These are phyloP conservation scores for Syncephalastrum sp. DNA, from an alignment of 371 early-diverging fungal species.

Conservation along the genomic window DNA sequence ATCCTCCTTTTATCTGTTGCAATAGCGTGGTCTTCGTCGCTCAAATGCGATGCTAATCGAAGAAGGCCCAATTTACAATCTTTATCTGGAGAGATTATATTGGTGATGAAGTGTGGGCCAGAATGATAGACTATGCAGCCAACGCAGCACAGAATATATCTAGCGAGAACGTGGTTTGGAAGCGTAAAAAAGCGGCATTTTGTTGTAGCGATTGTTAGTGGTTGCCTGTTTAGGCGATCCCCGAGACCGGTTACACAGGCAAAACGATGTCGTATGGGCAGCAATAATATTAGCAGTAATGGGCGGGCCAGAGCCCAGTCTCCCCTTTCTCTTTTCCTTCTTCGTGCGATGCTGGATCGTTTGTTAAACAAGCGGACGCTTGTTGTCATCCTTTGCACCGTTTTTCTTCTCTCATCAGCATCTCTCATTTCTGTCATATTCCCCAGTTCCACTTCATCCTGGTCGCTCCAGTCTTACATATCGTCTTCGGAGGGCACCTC, in stretches of 20 bases:
- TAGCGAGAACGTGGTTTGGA: constrained; percentile 2
- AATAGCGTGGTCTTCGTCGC: no score
- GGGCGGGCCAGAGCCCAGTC: not conserved
- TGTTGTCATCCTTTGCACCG: constrained; percentile 9
- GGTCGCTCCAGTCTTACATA: no score
- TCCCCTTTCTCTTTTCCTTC: constrained; percentile 4
- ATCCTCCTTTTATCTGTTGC: no score
- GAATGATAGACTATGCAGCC: no score
- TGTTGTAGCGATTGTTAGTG: not conserved
- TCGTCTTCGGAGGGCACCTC: not conserved
- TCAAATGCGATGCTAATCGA: no score
- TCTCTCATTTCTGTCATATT: constrained; percentile 11
- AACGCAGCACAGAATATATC: no score
- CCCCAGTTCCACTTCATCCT: not conserved
- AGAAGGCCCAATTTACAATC: not conserved
- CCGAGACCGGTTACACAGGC: not conserved
- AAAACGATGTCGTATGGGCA: not conserved
- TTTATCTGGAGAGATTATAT: not conserved
- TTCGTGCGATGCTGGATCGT: constrained; percentile 6
- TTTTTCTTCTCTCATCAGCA: constrained; percentile 11
- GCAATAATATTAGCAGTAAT: constrained; percentile 3
- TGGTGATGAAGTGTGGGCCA: not conserved
- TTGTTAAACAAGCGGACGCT: constrained; percentile 7
- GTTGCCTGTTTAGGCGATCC: no score
- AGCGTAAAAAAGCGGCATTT: constrained; percentile 1